A percentile compares a stretch with the other conserved stretches of the same genome.
Conservation (phyloP, 2,329 filamentous ascomycete genomes). For the Ustilaginoidea virens region DNA sequence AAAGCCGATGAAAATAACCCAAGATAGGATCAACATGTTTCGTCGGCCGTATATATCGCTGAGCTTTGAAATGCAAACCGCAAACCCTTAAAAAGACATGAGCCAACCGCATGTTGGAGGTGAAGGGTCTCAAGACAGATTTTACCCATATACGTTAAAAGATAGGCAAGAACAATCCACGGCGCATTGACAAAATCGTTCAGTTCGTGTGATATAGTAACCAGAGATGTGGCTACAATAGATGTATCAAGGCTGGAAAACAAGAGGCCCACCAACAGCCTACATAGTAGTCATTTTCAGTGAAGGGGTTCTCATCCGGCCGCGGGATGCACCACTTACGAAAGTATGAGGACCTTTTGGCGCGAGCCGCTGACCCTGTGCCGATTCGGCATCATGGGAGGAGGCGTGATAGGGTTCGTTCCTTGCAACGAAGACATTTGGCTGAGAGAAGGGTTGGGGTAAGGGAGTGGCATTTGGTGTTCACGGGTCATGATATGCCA, state of each 20-base stretch:
- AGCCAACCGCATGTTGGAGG: slow-evolving; percentile 2
- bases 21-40: slow-evolving; percentile 32
- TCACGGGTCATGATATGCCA: slow-evolving; percentile 11
- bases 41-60: slow-evolving; percentile 44
- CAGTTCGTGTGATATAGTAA: slow-evolving; percentile 38
- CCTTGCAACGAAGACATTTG: slow-evolving; percentile 11
- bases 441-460: slow-evolving; percentile 17
- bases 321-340: slow-evolving; percentile 11
- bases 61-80: slow-evolving; percentile 40
- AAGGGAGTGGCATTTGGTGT: slow-evolving; percentile 16
- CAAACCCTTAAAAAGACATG: slow-evolving; percentile 26
- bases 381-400: neutral
- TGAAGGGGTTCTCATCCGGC: neutral
- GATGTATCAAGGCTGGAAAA: slow-evolving; percentile 43
- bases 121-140: neutral
- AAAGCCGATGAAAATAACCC: slow-evolving; percentile 38
- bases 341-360: slow-evolving; percentile 18
- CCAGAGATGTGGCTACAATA: slow-evolving; percentile 41
- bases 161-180: slow-evolving; percentile 40
- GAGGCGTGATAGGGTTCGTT: neutral
- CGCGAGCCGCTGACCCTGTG: slow-evolving; percentile 7
- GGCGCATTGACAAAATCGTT: slow-evolving; percentile 33
- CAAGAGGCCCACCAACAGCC: slow-evolving; percentile 35
- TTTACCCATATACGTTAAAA: slow-evolving; percentile 39
- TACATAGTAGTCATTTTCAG: slow-evolving; percentile 10